Evolutionary conservation across 2,329 filamentous ascomycete species (phyloP).

Genomic region (Ophiostoma australiae): DNA sequence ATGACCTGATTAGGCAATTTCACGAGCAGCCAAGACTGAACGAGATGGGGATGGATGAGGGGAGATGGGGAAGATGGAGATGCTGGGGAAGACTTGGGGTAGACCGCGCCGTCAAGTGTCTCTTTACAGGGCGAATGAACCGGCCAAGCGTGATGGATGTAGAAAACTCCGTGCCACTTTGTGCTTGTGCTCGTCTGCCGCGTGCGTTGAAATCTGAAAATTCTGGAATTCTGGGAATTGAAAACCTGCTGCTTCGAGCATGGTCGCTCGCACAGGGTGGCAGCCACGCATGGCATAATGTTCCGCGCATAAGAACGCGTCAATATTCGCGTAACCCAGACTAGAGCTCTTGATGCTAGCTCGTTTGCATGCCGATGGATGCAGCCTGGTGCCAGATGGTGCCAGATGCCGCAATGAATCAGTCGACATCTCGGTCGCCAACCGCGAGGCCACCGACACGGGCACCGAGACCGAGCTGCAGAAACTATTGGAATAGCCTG

Average conservation of each 20-base stretch:
- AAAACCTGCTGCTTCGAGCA: not conserved
- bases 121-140: not conserved
- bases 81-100: not conserved
- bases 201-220: no score
- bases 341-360: not conserved
- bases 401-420: not conserved
- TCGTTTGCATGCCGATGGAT: not conserved
- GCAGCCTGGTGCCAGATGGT: not conserved
- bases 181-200: not conserved
- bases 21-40: not conserved
- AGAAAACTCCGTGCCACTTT: not conserved
- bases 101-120: no score
- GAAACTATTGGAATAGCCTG: not conserved
- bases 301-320: constrained; percentile 1
- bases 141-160: not conserved
- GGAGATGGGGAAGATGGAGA: not conserved
- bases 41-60: not conserved
- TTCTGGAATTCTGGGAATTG: not conserved
- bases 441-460: not conserved
- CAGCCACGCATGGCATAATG: not conserved
- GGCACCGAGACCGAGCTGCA: not conserved
- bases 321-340: not conserved
- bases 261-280: not conserved
- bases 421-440: not conserved
- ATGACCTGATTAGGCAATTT: not conserved